Evolutionary conservation across 306 rosid genomes (phyloP), one percentile per base, ranked within the genome.

Genomic region (Cucurbita ficifolia): DNA sequence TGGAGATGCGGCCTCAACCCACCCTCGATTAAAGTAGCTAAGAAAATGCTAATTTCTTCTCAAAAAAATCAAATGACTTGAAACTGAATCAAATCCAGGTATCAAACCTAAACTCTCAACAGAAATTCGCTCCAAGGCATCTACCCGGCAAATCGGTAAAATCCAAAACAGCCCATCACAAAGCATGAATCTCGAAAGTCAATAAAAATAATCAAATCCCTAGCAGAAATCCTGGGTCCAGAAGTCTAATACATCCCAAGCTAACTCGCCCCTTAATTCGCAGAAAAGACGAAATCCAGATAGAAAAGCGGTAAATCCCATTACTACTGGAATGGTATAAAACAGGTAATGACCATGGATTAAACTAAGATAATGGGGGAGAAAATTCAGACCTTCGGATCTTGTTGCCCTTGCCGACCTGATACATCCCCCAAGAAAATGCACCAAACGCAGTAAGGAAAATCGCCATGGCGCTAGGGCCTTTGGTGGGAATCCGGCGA

Each of bases 401-500:
- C 90, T 91, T 84, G 87, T 95, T 95, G 70, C 99, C 99, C 86
- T 89, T 82, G 53, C 99, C 99, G 46, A 95, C 97, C 87, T 89
- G 88, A 82, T 95, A 95, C 99, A 95, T 91, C 74, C 99, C 99
- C 92, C 92, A 95, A 7, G 99, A 91, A 86, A 91, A 95, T 50
- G 84, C 81, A 39, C 96, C 96, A 59, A 95, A 87, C 4, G 96
- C 48, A 2, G 92, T 68, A 78, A 91, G 90, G 80, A 95, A 89
- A 0, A 95, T 86, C 21, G 96, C 97, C 17, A 91, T 18, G 75
- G 97, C 95, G 74, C 97, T 84, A 38, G 99, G 99, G 7, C 99
- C 99, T 13, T 79, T 91, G 73, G 77, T 91, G 7, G 99, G 97
- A 80, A 95, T 95, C 78, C 99, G 92, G n/a, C 99, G 97, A 61